phyloP scores from a whole-genome alignment of 306 rosid genomes.

The Ochetophila trinervis region DNA sequence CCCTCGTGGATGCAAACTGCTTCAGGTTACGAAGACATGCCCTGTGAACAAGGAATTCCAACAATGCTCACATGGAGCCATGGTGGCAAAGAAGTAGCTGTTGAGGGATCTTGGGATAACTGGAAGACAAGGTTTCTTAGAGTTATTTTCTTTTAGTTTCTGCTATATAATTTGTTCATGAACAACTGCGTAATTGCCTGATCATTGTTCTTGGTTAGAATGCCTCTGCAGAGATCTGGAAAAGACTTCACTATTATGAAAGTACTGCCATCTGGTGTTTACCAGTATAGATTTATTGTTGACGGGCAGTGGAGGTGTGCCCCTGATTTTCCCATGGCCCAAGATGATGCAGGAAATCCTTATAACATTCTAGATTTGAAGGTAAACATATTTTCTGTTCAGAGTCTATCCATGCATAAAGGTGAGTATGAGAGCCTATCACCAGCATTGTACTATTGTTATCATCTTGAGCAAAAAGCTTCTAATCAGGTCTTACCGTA shows the following conservation, averaged over 20 bases:
- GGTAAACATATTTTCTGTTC: conserved; percentile 40
- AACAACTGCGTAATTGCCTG: conserved; percentile 19
- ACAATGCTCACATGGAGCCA: conserved; percentile 93
- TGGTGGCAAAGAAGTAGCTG: conserved; percentile 83
- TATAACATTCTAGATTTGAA: conserved; percentile 84
- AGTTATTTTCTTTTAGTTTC: conserved; percentile 15
- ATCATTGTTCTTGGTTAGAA: conserved; percentile 48
- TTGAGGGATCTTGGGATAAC: conserved; percentile 97
- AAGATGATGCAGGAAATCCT: conserved; percentile 75
- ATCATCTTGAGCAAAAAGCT: neutral
- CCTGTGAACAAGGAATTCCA: conserved; percentile 77
- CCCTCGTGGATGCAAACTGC: conserved; percentile 68
- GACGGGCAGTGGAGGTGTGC: conserved; percentile 88
- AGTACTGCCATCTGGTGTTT: conserved; percentile 97
- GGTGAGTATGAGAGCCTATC: conserved; percentile 14
- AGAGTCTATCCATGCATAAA: conserved; percentile 8
- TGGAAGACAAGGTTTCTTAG: conserved; percentile 78
- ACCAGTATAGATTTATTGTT: conserved; percentile 87
- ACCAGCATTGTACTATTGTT: neutral
- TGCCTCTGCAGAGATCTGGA: conserved; percentile 84
- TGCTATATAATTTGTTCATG: neutral
- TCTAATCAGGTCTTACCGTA: no score
- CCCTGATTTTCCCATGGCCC: conserved; percentile 76
- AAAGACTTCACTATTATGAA: conserved; percentile 92
- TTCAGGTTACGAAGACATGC: conserved; percentile 60